Conservation (phyloP, 495 filamentous ascomycete genomes). For the Xylaria curta region DNA sequence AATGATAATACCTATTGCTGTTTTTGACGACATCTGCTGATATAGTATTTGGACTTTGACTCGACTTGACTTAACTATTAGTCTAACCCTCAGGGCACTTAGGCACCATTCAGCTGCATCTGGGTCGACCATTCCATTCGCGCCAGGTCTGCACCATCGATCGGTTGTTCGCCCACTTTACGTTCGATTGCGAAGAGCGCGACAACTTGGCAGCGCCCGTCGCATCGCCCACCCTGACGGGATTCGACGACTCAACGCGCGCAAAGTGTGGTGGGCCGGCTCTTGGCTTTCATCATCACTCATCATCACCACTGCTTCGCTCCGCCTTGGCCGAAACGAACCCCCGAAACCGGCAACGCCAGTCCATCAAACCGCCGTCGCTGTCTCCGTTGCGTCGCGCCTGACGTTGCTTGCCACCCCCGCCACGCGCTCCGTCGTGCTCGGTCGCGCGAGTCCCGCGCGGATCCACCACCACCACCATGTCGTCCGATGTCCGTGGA, state of each 20-base stretch:
- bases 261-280: constrained; percentile 24
- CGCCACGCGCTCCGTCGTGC: constrained; percentile 3
- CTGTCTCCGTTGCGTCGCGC: constrained; percentile 11
- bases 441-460: constrained; percentile 3
- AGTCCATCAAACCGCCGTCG: constrained; percentile 5
- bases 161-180: background rate
- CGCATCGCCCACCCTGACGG: constrained; percentile 7
- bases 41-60: background rate
- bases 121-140: background rate
- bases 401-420: background rate
- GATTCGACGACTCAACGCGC: constrained; percentile 11
- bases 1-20: background rate
- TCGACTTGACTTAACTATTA: background rate
- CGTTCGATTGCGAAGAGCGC: background rate
- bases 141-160: background rate
- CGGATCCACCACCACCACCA: background rate
- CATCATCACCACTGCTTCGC: background rate
- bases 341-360: constrained; percentile 13
- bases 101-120: background rate
- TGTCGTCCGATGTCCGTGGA: constrained; percentile 18
- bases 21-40: background rate
- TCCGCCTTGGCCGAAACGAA: constrained; percentile 13
- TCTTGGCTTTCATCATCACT: constrained; percentile 40
- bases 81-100: background rate
- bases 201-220: constrained; percentile 1